Conservation (phyloP, 1,284 basidiomycete genomes). For the Wallemia hederae region DNA sequence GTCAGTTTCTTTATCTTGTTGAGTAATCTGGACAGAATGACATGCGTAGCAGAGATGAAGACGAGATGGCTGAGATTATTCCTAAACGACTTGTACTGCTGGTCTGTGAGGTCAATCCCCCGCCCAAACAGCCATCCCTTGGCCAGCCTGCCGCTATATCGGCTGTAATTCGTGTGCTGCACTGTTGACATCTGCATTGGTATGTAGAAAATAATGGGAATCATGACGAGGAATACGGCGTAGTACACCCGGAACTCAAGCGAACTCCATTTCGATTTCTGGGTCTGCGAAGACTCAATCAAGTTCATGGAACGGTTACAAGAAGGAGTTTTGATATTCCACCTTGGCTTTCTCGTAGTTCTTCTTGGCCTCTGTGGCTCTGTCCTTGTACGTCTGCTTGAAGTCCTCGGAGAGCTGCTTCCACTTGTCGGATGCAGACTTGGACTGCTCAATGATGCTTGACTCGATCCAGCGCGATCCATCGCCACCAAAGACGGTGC, state of each 20-base stretch:
- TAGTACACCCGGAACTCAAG: constrained; percentile 58
- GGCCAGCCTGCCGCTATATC: constrained; percentile 31
- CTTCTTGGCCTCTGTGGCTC: background rate
- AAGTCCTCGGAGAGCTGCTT: background rate
- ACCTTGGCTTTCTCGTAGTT: background rate
- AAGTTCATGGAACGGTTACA: background rate
- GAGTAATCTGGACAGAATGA: constrained; percentile 8
- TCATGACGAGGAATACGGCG: constrained; percentile 27
- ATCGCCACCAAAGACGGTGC: background rate
- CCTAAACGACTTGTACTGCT: constrained; percentile 17
- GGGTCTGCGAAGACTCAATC: background rate
- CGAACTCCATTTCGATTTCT: constrained; percentile 35
- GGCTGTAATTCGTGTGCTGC: constrained; percentile 38
- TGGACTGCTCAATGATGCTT: background rate
- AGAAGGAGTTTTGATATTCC: background rate
- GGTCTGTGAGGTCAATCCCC: constrained; percentile 18
- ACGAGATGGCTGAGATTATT: constrained; percentile 12
- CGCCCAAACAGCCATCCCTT: constrained; percentile 22
- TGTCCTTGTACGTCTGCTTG: background rate
- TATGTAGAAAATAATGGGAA: constrained; percentile 53
- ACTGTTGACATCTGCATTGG: constrained; percentile 36
- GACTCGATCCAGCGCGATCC: background rate
- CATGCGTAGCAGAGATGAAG: constrained; percentile 8
- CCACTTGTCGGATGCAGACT: background rate
- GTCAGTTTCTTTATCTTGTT: constrained; percentile 1